These are phyloP conservation scores for Ophiosphaerella herpotricha DNA, from an alignment of 2,329 filamentous ascomycete species.

Conservation along the genomic window DNA sequence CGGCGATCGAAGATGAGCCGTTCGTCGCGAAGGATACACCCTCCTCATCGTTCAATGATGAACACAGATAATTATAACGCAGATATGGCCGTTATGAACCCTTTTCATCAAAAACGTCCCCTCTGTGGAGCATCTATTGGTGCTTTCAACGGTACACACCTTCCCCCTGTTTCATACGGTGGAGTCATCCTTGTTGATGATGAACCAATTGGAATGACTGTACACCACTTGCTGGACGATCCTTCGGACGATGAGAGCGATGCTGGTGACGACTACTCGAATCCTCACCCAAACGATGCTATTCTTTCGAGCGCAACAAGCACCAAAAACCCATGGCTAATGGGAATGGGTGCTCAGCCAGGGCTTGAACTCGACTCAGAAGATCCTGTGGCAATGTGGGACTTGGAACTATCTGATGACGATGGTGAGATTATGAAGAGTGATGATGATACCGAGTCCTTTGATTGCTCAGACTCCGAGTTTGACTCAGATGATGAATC, in stretches of 20 bases:
- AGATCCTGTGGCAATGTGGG: slow-evolving; percentile 37
- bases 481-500: slow-evolving; percentile 40
- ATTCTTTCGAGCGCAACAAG: slow-evolving; percentile 51
- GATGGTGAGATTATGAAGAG: slow-evolving; percentile 54
- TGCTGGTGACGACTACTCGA: slow-evolving; percentile 43
- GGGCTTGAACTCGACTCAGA: slow-evolving; percentile 36
- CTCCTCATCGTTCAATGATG: slow-evolving; percentile 48
- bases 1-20: slow-evolving; percentile 62
- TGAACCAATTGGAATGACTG: slow-evolving; percentile 88
- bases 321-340: slow-evolving; percentile 39
- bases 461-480: slow-evolving; percentile 65
- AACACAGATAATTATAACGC: slow-evolving; percentile 41
- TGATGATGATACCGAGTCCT: slow-evolving; percentile 38
- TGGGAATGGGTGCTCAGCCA: slow-evolving; percentile 44
- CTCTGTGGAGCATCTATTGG: slow-evolving; percentile 90
- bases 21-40: slow-evolving; percentile 33
- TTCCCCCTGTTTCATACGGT: slow-evolving; percentile 89
- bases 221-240: slow-evolving; percentile 90
- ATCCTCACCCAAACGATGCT: slow-evolving; percentile 30
- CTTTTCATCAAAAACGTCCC: slow-evolving; percentile 77
- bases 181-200: slow-evolving; percentile 85
- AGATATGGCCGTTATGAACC: slow-evolving; percentile 62
- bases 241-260: slow-evolving; percentile 59
- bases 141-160: slow-evolving; percentile 82
- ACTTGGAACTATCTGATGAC: slow-evolving; percentile 59